Evolutionary conservation across 805 yeast genomes (phyloP), one percentile per base, ranked within the genome.

Genomic region (Cyberlindnera maclurae): DNA sequence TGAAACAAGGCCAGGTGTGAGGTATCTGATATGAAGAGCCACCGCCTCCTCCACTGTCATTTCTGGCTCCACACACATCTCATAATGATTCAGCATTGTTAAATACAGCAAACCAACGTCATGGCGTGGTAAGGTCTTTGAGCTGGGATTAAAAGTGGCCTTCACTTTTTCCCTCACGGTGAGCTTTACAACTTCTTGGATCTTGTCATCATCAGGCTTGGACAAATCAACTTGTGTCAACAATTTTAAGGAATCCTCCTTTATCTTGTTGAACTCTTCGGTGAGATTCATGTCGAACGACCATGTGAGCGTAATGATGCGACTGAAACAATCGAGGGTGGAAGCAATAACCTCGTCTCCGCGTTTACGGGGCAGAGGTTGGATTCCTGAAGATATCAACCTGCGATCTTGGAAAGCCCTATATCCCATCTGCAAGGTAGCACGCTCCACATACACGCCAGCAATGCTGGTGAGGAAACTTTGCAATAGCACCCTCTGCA

Each of bases 211-310:
- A 27, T 56, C 33, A 17, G 31, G 29, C 17, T 35, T 26, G 12
- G 28, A 15, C 9, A 31, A 49, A 13, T 59, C 57, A 35, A 60
- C 54, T n/a, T 55, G 55, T 6, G 50, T 49, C 35, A 82, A 75
- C 3, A 81, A 51, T 3, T 55, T 49, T 31, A 56, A 58, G 2
- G 79, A 58, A 26, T 65, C 65, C 3, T 54, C 49, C 8, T 67
- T 52, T 2, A 50, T 15, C 2, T 61, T 47, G 3, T 48, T 43
- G 32, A 80, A 68, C 16, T 59, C 58, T 1, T 51, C 50, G n/a
- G 59, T 60, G 11, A 78, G 60, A 37, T 80, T 75, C 37, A 86
- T 52, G 58, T 89, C 97, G 58, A 73, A 74, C 4, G 93, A 75
- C 26, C 67, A 52, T 1, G 82, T 71, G 42, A 87, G 62, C 38